phyloP scores from a whole-genome alignment of 78 protist species.

The Fonticula alba region DNA sequence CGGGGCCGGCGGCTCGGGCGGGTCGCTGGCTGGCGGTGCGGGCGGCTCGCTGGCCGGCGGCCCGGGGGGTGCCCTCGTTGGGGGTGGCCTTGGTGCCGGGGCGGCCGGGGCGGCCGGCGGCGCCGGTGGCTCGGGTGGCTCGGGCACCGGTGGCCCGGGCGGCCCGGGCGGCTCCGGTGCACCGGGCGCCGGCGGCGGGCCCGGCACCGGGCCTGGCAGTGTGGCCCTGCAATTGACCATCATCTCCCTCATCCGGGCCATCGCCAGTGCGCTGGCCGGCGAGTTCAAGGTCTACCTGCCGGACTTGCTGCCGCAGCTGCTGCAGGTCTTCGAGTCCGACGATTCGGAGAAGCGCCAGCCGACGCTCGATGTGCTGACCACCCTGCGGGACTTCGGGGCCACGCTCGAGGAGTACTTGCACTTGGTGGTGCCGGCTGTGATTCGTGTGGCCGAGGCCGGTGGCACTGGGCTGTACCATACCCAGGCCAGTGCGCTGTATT shows the following conservation, averaged over 20 bases:
- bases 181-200: too few relatives aligned
- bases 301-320: conserved; percentile 62
- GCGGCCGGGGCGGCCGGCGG: too few relatives aligned
- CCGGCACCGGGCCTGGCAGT: too few relatives aligned
- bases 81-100: too few relatives aligned
- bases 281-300: conserved; percentile 71
- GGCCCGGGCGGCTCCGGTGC: too few relatives aligned
- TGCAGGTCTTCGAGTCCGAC: conserved; percentile 5
- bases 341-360: neutral
- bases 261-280: conserved; percentile 53
- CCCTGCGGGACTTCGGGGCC: conserved; percentile 60
- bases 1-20: too few relatives aligned
- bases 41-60: too few relatives aligned
- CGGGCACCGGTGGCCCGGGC: neutral
- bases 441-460: conserved; percentile 41
- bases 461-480: too few relatives aligned
- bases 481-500: too few relatives aligned
- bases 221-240: too few relatives aligned
- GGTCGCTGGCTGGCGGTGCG: too few relatives aligned
- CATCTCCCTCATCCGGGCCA: conserved; percentile 58
- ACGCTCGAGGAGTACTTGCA: conserved; percentile 70
- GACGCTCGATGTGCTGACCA: conserved; percentile 28
- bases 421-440: conserved; percentile 72
- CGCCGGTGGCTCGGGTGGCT: neutral
- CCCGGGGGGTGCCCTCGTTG: too few relatives aligned